Evolutionary conservation across 2,329 filamentous ascomycete species (phyloP).

Genomic region (Aspergillus pseudoviridinutans): DNA sequence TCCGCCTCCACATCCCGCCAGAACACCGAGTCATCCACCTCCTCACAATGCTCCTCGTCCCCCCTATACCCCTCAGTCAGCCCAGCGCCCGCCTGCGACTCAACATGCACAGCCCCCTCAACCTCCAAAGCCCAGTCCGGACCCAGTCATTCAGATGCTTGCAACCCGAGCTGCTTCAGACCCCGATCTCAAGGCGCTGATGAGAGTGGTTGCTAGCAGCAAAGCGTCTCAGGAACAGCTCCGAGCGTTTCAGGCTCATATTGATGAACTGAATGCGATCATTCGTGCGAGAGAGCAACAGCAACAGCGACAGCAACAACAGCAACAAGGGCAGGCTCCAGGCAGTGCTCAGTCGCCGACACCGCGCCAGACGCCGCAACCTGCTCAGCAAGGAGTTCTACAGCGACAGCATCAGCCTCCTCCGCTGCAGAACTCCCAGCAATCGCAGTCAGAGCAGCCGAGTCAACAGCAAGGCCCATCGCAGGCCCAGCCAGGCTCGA

Average conservation of each 20-base stretch:
- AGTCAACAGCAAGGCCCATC: slow-evolving; percentile 3
- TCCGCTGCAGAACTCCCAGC: slow-evolving; percentile 8
- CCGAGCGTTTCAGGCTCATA: slow-evolving; percentile 48
- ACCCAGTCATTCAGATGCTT: slow-evolving; percentile 51
- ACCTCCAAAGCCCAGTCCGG: slow-evolving; percentile 42
- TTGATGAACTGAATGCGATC: slow-evolving; percentile 49
- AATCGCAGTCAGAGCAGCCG: slow-evolving; percentile 8
- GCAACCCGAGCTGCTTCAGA: slow-evolving; percentile 49
- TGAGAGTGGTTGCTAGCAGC: slow-evolving; percentile 49
- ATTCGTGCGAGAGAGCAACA: slow-evolving; percentile 44
- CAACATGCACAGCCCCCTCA: slow-evolving; percentile 29
- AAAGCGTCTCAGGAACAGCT: slow-evolving; percentile 48
- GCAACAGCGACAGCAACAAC: slow-evolving; percentile 31
- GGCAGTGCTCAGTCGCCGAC: slow-evolving; percentile 15
- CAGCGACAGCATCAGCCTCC: slow-evolving; percentile 6
- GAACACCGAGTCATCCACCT: slow-evolving; percentile 9
- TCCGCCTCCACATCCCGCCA: slow-evolving; percentile 15
- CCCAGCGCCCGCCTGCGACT: slow-evolving; percentile 25
- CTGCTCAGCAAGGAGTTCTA: slow-evolving; percentile 7
- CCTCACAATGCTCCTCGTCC: slow-evolving; percentile 17
- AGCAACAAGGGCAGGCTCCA: slow-evolving; percentile 17
- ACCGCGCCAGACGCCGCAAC: slow-evolving; percentile 15
- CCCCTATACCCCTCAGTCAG: slow-evolving; percentile 21
- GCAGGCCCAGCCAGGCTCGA: not conserved
- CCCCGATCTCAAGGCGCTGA: slow-evolving; percentile 47